These are phyloP conservation scores for Bacidia rubella DNA, from an alignment of 495 filamentous ascomycete genomes.

Conservation along the genomic window DNA sequence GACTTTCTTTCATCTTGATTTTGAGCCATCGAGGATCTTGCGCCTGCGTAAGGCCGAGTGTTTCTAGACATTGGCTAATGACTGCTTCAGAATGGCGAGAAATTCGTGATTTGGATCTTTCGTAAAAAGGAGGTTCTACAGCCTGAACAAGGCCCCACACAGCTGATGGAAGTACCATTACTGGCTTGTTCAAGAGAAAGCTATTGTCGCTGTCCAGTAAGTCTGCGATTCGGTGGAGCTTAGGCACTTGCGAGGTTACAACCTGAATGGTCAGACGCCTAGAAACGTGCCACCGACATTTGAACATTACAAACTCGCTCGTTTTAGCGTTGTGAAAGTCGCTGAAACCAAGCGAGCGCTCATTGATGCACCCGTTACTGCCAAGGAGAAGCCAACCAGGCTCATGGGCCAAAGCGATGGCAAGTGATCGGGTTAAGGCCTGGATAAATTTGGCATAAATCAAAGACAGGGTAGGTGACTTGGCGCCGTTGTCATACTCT, in stretches of 20 bases:
- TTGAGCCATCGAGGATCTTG: not conserved
- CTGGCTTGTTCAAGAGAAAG: not conserved
- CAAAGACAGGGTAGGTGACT: not conserved
- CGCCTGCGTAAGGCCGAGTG: not conserved
- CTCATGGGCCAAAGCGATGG: not conserved
- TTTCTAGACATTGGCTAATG: not conserved
- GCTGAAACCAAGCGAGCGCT: not conserved
- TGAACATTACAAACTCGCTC: not conserved
- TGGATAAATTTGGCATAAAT: not conserved
- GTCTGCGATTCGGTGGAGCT: constrained; percentile 1
- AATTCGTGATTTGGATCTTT: no score
- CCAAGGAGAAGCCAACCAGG: constrained; percentile 1
- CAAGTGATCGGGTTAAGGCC: not conserved
- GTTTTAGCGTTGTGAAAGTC: not conserved
- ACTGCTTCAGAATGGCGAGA: no score
- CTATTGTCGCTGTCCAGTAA: not conserved
- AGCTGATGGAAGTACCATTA: not conserved
- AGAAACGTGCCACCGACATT: not conserved
- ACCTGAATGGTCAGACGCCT: not conserved
- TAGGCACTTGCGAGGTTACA: not conserved
- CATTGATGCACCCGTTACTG: not conserved
- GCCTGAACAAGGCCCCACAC: not conserved
- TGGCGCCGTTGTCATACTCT: not conserved
- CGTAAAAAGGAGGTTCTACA: not conserved
- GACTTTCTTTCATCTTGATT: not conserved